These are phyloP conservation scores for Brassica cretica DNA, from an alignment of 345 rosid genomes.

Conservation along the genomic window DNA sequence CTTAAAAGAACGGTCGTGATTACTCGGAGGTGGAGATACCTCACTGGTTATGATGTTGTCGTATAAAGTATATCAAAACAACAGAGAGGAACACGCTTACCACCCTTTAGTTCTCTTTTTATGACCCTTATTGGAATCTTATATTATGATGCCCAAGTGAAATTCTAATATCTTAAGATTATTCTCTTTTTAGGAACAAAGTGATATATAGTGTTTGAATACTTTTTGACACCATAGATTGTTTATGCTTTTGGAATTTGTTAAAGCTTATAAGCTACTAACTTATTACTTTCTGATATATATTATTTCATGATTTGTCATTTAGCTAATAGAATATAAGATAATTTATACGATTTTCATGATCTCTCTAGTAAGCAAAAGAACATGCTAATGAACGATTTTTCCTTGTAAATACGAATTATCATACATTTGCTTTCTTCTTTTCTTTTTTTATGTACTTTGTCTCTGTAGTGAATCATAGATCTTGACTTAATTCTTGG, in stretches of 20 bases:
- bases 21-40: constrained; percentile 9
- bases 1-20: constrained; percentile 11
- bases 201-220: constrained; percentile 1
- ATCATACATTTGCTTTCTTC: not conserved
- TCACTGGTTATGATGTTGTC: constrained; percentile 36
- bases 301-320: not conserved
- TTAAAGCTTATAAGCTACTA: not conserved
- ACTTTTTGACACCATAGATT: not conserved
- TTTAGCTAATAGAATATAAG: not conserved
- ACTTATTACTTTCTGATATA: not conserved
- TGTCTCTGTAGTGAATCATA: not conserved
- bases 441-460: not conserved
- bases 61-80: constrained; percentile 31
- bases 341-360: not conserved
- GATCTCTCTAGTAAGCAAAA: not conserved
- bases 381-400: not conserved
- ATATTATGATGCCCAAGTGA: constrained; percentile 9
- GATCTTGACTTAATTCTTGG: constrained; percentile 3
- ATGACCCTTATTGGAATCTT: constrained; percentile 10
- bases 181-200: constrained; percentile 23
- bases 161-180: constrained; percentile 18
- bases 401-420: not conserved
- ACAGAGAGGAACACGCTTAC: constrained; percentile 34
- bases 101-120: not conserved
- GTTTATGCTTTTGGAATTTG: not conserved